Evolutionary conservation across 441 rosid genomes (phyloP).

Genomic region (Theobroma grandiflorum): DNA sequence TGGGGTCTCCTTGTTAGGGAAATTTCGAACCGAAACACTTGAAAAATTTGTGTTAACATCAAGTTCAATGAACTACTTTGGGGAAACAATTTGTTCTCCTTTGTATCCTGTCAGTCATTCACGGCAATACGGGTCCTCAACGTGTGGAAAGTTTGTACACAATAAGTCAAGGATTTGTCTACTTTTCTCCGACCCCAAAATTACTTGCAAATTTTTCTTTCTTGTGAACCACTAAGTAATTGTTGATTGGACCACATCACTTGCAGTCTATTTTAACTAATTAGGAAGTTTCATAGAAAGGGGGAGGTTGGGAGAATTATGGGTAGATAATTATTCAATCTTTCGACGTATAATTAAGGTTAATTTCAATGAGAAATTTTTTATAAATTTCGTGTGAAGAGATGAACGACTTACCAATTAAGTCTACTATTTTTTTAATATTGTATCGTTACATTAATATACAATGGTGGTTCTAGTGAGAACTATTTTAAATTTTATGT

Average conservation of each 20-base stretch:
- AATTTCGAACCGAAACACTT: constrained; percentile 9
- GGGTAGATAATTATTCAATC: too few species aligned
- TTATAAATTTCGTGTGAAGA: too few species aligned
- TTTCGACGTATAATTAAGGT: too few species aligned
- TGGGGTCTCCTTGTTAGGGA: not conserved
- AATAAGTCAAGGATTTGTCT: not conserved
- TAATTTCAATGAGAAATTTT: too few species aligned
- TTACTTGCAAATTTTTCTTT: not conserved
- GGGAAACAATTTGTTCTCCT: not conserved
- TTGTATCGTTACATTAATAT: too few species aligned
- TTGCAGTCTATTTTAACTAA: constrained; percentile 22
- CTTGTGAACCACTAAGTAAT: not conserved
- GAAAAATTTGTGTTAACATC: not conserved
- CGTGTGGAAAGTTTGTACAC: not conserved
- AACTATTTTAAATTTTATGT: too few species aligned
- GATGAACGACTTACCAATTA: not conserved
- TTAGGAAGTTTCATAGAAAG: not conserved
- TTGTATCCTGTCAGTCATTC: not conserved
- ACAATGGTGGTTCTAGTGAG: too few species aligned
- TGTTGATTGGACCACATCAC: constrained; percentile 17
- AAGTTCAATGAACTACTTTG: not conserved
- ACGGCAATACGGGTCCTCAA: not conserved
- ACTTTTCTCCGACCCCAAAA: not conserved
- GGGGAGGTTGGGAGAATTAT: too few species aligned
- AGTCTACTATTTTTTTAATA: too few species aligned